Conservation (phyloP, 441 rosid genomes). For the Corymbia calophylla region DNA sequence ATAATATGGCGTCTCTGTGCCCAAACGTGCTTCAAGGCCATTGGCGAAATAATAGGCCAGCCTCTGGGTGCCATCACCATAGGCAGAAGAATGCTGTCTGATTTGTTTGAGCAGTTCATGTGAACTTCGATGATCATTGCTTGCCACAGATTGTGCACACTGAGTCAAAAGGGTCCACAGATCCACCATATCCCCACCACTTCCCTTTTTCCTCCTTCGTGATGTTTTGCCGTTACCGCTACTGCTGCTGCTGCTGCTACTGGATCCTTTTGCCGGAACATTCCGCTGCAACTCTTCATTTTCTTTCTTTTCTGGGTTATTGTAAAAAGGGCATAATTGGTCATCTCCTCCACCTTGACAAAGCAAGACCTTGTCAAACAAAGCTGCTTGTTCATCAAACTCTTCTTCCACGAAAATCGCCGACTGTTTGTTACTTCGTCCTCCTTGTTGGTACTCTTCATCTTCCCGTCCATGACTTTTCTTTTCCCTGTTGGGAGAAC, state of each 20-base stretch:
- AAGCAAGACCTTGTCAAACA: conserved; percentile 16
- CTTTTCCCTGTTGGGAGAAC: conserved; percentile 6
- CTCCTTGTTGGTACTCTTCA: conserved; percentile 10
- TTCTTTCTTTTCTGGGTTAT: conserved; percentile 9
- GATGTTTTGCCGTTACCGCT: neutral
- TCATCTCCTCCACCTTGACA: conserved; percentile 15
- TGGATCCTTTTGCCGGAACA: conserved; percentile 25
- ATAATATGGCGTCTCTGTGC: conserved; percentile 36
- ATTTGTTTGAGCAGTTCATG: conserved; percentile 59
- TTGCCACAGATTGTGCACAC: conserved; percentile 79
- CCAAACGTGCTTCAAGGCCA: conserved; percentile 77
- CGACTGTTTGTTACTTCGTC: conserved; percentile 6
- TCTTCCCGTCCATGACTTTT: conserved; percentile 3
- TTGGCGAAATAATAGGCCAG: conserved; percentile 61
- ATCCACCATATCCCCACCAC: conserved; percentile 51
- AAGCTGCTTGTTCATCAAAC: conserved; percentile 8
- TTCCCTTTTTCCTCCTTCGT: conserved; percentile 21
- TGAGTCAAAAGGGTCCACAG: conserved; percentile 51
- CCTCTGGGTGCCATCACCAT: conserved; percentile 69
- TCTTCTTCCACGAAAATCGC: conserved; percentile 5
- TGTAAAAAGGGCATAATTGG: neutral
- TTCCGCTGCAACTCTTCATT: neutral
- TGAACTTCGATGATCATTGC: conserved; percentile 57
- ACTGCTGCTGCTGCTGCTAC: neutral
- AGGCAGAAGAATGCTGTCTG: conserved; percentile 48